Evolutionary conservation across 73 alveolate species (phyloP).

Genomic region (Paramecium sonneborni): DNA sequence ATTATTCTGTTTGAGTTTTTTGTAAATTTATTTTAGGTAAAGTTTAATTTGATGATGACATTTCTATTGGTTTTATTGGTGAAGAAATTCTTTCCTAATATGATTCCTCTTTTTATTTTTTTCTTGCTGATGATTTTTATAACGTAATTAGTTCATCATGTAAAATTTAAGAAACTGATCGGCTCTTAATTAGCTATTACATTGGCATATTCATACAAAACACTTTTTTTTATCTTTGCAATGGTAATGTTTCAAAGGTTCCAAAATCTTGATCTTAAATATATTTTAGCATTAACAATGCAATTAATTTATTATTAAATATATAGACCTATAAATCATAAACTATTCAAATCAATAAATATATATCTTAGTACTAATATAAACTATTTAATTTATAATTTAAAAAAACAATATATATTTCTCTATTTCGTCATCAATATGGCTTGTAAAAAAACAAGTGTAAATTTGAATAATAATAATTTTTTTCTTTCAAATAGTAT

Average conservation of each 20-base stretch:
- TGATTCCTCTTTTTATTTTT: slow-evolving; percentile 5
- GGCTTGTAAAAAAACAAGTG: no score
- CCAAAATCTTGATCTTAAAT: slow-evolving; percentile 53
- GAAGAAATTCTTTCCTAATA: not conserved
- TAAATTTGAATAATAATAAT: no score
- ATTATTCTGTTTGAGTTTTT: not conserved
- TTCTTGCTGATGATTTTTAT: slow-evolving; percentile 47
- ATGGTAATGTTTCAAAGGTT: not conserved
- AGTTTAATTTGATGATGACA: not conserved
- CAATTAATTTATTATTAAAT: not conserved
- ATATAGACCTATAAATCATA: not conserved
- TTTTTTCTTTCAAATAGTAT: no score
- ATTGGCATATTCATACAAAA: not conserved
- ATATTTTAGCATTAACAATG: slow-evolving; percentile 31
- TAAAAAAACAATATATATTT: no score
- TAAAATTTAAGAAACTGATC: slow-evolving; percentile 40
- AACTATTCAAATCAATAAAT: not conserved
- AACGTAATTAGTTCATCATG: slow-evolving; percentile 23
- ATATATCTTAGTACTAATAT: not conserved
- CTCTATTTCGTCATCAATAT: no score
- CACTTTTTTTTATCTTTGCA: slow-evolving; percentile 2
- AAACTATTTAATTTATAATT: no score
- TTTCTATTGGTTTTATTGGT: not conserved
- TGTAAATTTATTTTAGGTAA: not conserved
- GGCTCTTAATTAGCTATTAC: slow-evolving; percentile 13